Base-by-base conservation (phyloP, 1,139 yeast genomes). In the Geotrichum candidum region DNA sequence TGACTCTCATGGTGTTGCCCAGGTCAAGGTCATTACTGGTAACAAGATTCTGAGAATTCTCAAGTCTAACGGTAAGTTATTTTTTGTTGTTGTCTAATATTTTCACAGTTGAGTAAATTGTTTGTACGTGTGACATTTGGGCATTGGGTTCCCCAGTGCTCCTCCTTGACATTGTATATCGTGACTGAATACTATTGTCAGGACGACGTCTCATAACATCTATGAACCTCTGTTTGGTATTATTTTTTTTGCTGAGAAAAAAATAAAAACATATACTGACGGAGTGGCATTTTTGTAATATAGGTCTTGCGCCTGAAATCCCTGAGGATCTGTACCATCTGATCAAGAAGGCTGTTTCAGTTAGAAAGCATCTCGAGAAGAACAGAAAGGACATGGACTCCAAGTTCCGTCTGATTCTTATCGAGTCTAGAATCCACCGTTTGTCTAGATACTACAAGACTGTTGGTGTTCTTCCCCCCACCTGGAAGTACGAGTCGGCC, bases 341-440 rank as follows among this genome's bases (percentile, higher is more conserved):
- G 83, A 95, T 94, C 80, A 94, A 94, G 92, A 94, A 94, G 88
- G 99, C 99, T 80, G 98, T 94, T 77, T 79, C 97, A 73, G 97
- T 95, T 82, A 92, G 99, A 90, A 95, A 95, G 90, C 99, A 94
- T 84, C 89, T 94, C 81, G 99, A 95, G 85, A 90, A 96, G 84
- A 94, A 94, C 97, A 91, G 99, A 89, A 95, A 94, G 87, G 99
- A 94, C 85, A 92, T 94, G 88, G 99, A 94, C 84, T 94, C 99
- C 75, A 94, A 94, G 85, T 94, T 95, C 96, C 91, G 99, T 88
- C 90, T 94, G 79, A 94, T 94, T 94, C 88, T 94, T 82, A 91
- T 95, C 80, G 99, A 94, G 85, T 92, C 98, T 71, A 91, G 99
- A 90, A 94, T 94, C 85, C 99, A 94, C 96, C 94, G 99, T 88